Conservation (phyloP, 345 rosid genomes). For the Rhodamnia rubescens region DNA sequence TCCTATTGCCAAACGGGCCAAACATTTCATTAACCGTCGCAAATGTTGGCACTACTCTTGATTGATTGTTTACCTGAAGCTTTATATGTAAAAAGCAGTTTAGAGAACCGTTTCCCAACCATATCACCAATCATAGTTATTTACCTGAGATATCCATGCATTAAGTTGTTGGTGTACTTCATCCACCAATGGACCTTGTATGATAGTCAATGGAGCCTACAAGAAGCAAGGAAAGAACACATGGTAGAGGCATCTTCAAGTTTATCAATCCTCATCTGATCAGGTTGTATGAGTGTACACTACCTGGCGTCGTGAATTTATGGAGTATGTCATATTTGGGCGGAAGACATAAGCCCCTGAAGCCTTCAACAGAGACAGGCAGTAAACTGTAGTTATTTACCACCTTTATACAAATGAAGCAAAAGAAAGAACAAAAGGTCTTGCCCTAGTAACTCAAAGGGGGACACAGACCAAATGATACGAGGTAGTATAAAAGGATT, state of each 20-base stretch:
- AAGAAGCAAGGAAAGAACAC: slow-evolving; percentile 5
- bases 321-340: slow-evolving; percentile 45
- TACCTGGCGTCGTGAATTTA: slow-evolving; percentile 50
- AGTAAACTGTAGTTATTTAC: background rate
- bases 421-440: background rate
- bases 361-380: slow-evolving; percentile 38
- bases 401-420: background rate
- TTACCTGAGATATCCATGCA: slow-evolving; percentile 88
- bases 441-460: background rate
- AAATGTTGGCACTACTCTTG: background rate
- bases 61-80: background rate
- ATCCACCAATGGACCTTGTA: slow-evolving; percentile 74
- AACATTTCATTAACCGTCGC: background rate
- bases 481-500: background rate
- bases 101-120: background rate
- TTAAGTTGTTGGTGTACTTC: slow-evolving; percentile 71
- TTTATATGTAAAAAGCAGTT: background rate
- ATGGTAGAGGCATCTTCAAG: background rate
- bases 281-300: background rate
- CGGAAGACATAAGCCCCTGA: slow-evolving; percentile 96
- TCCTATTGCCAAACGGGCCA: background rate
- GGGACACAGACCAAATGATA: background rate
- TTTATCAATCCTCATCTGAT: background rate
- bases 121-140: background rate
- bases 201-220: slow-evolving; percentile 48